Conservation (phyloP, 2,329 filamentous ascomycete genomes). For the Fulvia fulva region DNA sequence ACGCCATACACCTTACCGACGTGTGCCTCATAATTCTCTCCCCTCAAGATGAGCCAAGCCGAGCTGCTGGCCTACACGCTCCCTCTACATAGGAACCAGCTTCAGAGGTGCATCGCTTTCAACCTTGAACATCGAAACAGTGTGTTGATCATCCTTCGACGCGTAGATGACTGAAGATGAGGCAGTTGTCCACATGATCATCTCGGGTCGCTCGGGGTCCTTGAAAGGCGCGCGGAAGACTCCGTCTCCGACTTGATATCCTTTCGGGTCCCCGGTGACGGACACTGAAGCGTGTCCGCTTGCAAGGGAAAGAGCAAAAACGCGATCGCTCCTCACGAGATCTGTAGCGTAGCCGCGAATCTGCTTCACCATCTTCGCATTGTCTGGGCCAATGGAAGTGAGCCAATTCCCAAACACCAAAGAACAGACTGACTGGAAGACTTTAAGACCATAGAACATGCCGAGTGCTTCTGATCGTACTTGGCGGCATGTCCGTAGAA, state of each 20-base stretch:
- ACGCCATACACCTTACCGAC: background rate
- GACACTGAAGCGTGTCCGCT: too few species aligned
- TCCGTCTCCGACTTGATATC: background rate
- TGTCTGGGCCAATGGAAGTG: background rate
- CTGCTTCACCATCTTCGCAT: background rate
- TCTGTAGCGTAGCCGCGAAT: too few species aligned
- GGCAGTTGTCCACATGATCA: background rate
- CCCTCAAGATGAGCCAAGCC: background rate
- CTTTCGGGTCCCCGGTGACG: too few species aligned
- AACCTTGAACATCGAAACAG: background rate
- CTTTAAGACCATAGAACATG: constrained; percentile 1
- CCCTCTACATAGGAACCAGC: background rate
- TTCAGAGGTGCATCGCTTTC: background rate
- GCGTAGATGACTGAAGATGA: background rate
- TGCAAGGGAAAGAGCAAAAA: too few species aligned
- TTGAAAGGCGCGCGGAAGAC: background rate
- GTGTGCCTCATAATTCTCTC: background rate
- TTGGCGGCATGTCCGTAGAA: background rate
- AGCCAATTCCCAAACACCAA: background rate
- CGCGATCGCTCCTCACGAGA: too few species aligned
- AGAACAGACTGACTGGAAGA: background rate
- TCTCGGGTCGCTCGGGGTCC: background rate
- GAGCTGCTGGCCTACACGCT: background rate
- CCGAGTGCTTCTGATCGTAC: background rate
- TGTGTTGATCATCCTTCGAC: background rate